phyloP scores from a whole-genome alignment of 768 basidiomycete genomes.

The Rhizopogon vesiculosus region DNA sequence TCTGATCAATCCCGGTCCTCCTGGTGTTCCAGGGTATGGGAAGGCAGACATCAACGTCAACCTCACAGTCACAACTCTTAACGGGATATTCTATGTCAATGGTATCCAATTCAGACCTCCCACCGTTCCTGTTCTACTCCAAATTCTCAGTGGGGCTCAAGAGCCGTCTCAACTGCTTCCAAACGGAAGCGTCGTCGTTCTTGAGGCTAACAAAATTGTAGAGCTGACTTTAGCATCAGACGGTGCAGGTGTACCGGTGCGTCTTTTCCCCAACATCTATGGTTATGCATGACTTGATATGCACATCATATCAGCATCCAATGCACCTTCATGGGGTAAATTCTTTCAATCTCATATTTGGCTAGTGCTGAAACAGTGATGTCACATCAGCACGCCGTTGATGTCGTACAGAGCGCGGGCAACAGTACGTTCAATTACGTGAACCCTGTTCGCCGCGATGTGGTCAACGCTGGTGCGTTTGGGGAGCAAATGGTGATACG shows the following conservation, averaged over 20 bases:
- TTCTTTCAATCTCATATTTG: not conserved
- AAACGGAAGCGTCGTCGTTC: conserved; percentile 8
- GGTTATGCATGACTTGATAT: not conserved
- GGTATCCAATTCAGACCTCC: conserved; percentile 6
- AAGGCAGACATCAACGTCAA: conserved; percentile 22
- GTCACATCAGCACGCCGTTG: conserved; percentile 25
- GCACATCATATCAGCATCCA: conserved; percentile 9
- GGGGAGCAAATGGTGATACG: conserved; percentile 47
- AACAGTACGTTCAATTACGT: conserved; percentile 23
- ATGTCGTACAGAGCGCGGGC: conserved; percentile 29
- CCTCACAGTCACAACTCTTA: conserved; percentile 6
- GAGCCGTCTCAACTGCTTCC: conserved; percentile 11
- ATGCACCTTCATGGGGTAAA: conserved; percentile 18
- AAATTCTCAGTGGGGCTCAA: conserved; percentile 17
- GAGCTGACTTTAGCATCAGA: conserved; percentile 14
- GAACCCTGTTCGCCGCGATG: conserved; percentile 33
- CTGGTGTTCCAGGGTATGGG: conserved; percentile 13
- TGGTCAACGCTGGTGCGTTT: conserved; percentile 13
- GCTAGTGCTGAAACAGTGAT: too few species aligned
- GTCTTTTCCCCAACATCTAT: not conserved
- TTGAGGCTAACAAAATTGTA: conserved; percentile 10
- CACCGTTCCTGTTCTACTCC: conserved; percentile 13
- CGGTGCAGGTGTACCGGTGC: conserved; percentile 22
- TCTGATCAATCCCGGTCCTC: conserved; percentile 15
- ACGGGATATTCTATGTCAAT: conserved; percentile 6